These are phyloP conservation scores for Mortierella claussenii DNA, from an alignment of 192 early-diverging fungal species.

Conservation along the genomic window DNA sequence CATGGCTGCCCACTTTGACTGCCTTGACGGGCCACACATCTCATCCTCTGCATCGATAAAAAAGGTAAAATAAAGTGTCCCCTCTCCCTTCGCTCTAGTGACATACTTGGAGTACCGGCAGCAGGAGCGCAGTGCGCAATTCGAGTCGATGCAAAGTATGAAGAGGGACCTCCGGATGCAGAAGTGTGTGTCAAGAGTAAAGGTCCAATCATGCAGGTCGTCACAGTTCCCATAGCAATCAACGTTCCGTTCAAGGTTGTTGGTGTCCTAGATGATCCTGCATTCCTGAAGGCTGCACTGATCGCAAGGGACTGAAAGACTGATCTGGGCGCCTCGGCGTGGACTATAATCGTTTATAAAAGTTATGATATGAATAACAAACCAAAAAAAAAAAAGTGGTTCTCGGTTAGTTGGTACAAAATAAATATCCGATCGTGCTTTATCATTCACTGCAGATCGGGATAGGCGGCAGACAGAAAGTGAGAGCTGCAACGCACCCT, in stretches of 20 bases:
- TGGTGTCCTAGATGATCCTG: background rate
- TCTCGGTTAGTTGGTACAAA: no score
- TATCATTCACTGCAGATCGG: no score
- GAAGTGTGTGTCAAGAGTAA: conserved; percentile 11
- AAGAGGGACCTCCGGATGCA: background rate
- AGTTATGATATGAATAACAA: no score
- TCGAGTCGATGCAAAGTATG: background rate
- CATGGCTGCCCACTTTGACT: background rate
- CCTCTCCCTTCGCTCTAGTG: no score
- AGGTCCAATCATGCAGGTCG: conserved; percentile 20
- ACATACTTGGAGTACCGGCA: conserved; percentile 7
- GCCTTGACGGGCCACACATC: background rate
- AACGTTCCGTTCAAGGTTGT: background rate
- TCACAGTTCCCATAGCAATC: conserved; percentile 12
- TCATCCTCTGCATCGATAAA: no score
- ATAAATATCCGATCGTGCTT: no score
- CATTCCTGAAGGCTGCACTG: conserved; percentile 11
- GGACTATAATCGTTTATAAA: background rate
- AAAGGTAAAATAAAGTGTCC: background rate
- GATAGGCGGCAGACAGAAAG: background rate
- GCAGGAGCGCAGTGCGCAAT: conserved; percentile 17
- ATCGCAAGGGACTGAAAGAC: background rate
- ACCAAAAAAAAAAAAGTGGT: background rate
- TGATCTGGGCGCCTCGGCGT: background rate
- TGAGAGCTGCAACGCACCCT: conserved; percentile 2